Evolutionary conservation across 495 filamentous ascomycete species (phyloP).

Genomic region (Halenospora varia): DNA sequence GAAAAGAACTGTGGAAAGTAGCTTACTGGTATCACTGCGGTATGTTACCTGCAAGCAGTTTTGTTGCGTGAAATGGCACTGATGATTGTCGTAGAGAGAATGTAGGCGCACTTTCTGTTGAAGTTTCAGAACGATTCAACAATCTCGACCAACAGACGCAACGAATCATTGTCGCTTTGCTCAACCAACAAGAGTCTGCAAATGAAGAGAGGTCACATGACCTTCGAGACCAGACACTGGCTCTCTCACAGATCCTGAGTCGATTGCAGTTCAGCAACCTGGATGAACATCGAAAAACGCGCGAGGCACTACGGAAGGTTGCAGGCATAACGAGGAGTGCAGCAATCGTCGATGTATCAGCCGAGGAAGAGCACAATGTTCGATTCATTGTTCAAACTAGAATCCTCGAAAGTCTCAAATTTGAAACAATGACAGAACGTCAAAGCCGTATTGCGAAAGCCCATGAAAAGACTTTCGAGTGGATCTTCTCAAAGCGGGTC

Average conservation of each 20-base stretch:
- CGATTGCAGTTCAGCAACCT: neutral
- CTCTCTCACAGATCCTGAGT: neutral
- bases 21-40: neutral
- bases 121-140: neutral
- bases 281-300: neutral
- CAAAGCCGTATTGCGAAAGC: neutral
- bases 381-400: neutral
- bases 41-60: too few relatives aligned
- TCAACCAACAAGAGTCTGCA: neutral
- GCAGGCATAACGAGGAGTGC: neutral
- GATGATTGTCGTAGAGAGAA: too few relatives aligned
- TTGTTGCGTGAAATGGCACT: too few relatives aligned
- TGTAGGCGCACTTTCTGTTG: neutral
- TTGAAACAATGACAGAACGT: neutral
- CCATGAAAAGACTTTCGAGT: neutral
- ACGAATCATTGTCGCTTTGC: neutral
- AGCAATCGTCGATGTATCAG: neutral
- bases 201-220: neutral
- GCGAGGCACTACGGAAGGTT: neutral
- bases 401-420: neutral
- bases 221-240: neutral
- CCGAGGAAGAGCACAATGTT: neutral
- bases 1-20: neutral
- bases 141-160: neutral
- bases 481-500: neutral